Conservation (phyloP, 768 basidiomycete genomes). For the Kwoniella sp. region DNA sequence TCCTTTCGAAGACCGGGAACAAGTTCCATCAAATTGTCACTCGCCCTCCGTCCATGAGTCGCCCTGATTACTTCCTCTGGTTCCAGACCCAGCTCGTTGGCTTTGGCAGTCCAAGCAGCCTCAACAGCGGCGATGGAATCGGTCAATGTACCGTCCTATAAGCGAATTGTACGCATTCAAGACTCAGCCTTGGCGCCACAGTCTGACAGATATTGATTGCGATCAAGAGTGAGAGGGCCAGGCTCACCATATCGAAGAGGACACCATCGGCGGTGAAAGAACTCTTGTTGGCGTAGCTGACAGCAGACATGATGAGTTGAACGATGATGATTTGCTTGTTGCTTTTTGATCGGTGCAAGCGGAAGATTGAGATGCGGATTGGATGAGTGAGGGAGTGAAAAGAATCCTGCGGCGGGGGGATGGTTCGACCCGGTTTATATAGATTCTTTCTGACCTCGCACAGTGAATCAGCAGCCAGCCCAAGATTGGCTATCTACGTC, state of each 20-base stretch:
- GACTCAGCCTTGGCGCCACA: too few species aligned
- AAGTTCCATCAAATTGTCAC: slow-evolving; percentile 67
- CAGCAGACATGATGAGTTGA: slow-evolving; percentile 11
- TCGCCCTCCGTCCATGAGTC: slow-evolving; percentile 76
- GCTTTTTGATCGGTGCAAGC: too few species aligned
- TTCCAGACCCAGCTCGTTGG: slow-evolving; percentile 69
- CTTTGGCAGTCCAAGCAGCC: slow-evolving; percentile 74
- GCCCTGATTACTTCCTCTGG: slow-evolving; percentile 69
- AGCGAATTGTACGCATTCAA: too few species aligned
- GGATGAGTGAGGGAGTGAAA: too few species aligned
- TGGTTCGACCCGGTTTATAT: too few species aligned
- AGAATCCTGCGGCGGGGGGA: background rate
- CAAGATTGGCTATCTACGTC: background rate
- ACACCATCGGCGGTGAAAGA: slow-evolving; percentile 45
- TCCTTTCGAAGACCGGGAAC: slow-evolving; percentile 47
- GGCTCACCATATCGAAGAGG: slow-evolving; percentile 48
- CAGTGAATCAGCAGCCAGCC: too few species aligned
- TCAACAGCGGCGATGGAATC: slow-evolving; percentile 74
- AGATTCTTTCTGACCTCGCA: too few species aligned
- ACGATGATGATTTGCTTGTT: too few species aligned
- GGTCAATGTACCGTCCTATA: slow-evolving; percentile 62
- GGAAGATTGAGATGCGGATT: too few species aligned
- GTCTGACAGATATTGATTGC: too few species aligned
- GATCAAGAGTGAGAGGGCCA: too few species aligned
- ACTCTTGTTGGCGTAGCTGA: slow-evolving; percentile 17